phyloP scores from a whole-genome alignment of 495 filamentous ascomycete genomes.

The Lasiosphaeria miniovina region DNA sequence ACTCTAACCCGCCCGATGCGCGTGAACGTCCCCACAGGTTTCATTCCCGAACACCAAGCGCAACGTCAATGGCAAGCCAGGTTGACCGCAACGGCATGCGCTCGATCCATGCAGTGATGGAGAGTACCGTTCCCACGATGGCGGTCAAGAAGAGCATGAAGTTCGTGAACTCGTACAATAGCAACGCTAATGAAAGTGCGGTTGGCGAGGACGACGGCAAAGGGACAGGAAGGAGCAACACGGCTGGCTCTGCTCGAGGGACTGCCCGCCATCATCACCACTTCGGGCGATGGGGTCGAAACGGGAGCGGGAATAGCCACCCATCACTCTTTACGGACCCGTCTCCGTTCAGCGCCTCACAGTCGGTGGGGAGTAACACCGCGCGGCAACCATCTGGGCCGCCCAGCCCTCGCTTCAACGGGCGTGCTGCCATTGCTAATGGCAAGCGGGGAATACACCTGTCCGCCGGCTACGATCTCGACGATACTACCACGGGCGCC shows the following conservation, averaged over 20 bases:
- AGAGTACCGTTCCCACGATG: slow-evolving; percentile 64
- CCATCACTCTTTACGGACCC: slow-evolving; percentile 75
- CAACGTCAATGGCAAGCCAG: slow-evolving; percentile 84
- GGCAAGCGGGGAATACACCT: slow-evolving; percentile 26
- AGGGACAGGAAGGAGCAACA: slow-evolving; percentile 55
- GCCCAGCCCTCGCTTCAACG: slow-evolving; percentile 44
- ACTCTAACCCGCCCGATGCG: slow-evolving; percentile 91
- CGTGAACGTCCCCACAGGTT: slow-evolving; percentile 75
- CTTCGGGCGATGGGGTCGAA: slow-evolving; percentile 63
- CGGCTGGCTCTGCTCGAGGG: slow-evolving; percentile 57
- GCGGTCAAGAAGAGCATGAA: slow-evolving; percentile 94
- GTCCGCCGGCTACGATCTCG: slow-evolving; percentile 50
- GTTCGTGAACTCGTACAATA: slow-evolving; percentile 81
- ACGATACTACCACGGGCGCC: slow-evolving; percentile 58
- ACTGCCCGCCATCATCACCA: slow-evolving; percentile 73
- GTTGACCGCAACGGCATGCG: slow-evolving; percentile 66
- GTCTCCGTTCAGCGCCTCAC: slow-evolving; percentile 55
- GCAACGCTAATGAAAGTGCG: slow-evolving; percentile 57
- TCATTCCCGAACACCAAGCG: slow-evolving; percentile 93
- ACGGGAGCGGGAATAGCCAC: slow-evolving; percentile 58
- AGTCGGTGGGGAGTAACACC: slow-evolving; percentile 34
- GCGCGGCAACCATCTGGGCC: slow-evolving; percentile 63
- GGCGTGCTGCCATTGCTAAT: slow-evolving; percentile 22
- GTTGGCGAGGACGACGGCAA: slow-evolving; percentile 57
- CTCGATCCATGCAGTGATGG: slow-evolving; percentile 55